Evolutionary conservation across 2,329 filamentous ascomycete species (phyloP).

Genomic region (Mariannaea elegans): DNA sequence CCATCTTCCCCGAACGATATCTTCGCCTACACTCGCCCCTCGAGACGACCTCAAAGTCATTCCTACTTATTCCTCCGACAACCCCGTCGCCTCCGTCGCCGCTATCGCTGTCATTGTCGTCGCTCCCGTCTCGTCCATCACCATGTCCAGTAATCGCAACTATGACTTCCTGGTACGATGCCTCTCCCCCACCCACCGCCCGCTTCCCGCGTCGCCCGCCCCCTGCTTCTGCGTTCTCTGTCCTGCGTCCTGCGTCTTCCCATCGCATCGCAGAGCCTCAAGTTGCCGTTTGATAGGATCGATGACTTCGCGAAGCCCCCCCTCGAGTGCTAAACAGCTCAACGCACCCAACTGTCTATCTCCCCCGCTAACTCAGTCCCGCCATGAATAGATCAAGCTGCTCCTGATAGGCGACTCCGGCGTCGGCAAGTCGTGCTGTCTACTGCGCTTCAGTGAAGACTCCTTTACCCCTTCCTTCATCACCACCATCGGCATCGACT

Average conservation of each 20-base stretch:
- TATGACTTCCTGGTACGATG: constrained; percentile 94
- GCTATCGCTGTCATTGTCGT: constrained; percentile 18
- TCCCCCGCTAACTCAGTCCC: constrained; percentile 23
- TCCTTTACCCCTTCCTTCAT: constrained; percentile 98
- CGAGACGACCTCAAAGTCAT: constrained; percentile 12
- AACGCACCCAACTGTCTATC: not conserved
- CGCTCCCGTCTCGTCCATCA: constrained; percentile 42
- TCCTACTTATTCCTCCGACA: constrained; percentile 23
- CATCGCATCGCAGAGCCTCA: constrained; percentile 4
- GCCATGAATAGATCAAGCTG: constrained; percentile 81
- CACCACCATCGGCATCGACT: constrained; percentile 99
- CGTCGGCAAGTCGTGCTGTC: constrained; percentile 96
- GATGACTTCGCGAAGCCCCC: not conserved
- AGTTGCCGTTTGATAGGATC: not conserved
- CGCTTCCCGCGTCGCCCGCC: constrained; percentile 26
- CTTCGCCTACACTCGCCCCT: constrained; percentile 1
- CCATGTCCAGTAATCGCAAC: constrained; percentile 97
- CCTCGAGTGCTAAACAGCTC: constrained; percentile 4
- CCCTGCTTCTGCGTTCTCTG: constrained; percentile 20
- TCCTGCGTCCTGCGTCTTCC: not conserved
- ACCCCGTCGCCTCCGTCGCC: constrained; percentile 25
- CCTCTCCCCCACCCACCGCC: constrained; percentile 24
- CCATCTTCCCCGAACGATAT: constrained; percentile 15
- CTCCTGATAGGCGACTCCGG: constrained; percentile 96
- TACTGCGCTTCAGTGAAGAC: constrained; percentile 96